Base-by-base conservation (phyloP, 2,329 filamentous ascomycete species). In the Teratosphaeria destructans region DNA sequence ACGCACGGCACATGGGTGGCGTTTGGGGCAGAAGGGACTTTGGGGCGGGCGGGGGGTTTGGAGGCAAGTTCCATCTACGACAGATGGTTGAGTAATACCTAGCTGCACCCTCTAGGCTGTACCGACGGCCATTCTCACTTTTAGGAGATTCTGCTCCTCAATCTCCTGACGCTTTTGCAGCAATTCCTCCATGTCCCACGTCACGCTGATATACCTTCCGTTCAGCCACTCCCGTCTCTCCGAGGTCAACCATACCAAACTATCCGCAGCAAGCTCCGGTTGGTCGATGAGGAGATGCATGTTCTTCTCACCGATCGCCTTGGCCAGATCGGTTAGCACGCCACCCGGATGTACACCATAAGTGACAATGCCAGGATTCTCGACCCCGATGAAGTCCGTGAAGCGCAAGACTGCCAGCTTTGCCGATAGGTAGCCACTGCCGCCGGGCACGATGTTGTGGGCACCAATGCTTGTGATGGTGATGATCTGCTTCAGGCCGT, bases 391-490 rank as follows among this genome's bases (percentile, higher is more conserved):
- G 60, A 76, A 79, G 64, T 82, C 76, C 19, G 71, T 75, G 12
- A 82, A 67, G 5, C 78, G 74, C 55, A 74, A 67, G 1, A 77
- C 61, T 0, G 77, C 75, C 43, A 81, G 72, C 63, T 82, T 81
- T 54, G 71, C 70, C 3, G 71, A 71, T 64, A 79, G 76, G 64
- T 82, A 82, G 0, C 73, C 73, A 10, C 76, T 79, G 0, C 70
- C 75, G 1, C 73, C 73, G 0, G 68, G 68, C 0, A 49, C 57
- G 6, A 71, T 60, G 6, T 67, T 52, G 23, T 75, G 68, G 1
- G 73, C 78, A 1, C 76, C 78, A 32, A 70, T 68, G 58, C 75
- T 79, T 32, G 72, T 66, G 3, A 76, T 62, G 52, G 73, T 72
- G 61, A 82, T 70, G 59, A 78, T 68, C 5, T 73, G 78, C 64